phyloP scores from a whole-genome alignment of 2,329 filamentous ascomycete genomes.

The Colletotrichum falcatum region DNA sequence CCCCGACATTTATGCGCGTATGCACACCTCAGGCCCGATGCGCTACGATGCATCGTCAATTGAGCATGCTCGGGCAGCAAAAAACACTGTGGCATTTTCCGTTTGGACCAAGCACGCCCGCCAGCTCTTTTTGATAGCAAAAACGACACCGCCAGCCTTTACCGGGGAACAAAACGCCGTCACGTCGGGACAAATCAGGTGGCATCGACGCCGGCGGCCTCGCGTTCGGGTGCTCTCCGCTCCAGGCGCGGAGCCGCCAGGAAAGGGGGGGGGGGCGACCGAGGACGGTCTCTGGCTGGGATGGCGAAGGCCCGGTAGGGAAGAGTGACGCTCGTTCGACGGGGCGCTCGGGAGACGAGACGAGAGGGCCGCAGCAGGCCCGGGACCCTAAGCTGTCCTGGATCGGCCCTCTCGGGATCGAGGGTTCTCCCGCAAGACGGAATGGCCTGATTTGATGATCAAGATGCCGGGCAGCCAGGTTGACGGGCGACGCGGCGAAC shows the following conservation, averaged over 20 bases:
- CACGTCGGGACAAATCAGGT: background rate
- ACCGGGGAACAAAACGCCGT: background rate
- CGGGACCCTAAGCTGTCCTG: background rate
- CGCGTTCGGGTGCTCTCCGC: background rate
- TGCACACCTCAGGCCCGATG: background rate
- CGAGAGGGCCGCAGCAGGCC: background rate
- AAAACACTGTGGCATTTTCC: background rate
- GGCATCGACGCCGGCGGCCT: background rate
- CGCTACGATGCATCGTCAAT: background rate
- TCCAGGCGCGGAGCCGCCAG: background rate
- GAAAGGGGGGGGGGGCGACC: too few relatives aligned
- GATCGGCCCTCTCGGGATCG: background rate
- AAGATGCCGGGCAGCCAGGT: too few relatives aligned
- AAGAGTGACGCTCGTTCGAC: background rate
- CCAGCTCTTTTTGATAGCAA: too few relatives aligned
- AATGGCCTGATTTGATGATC: background rate
- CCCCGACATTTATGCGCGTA: background rate
- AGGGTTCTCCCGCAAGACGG: too few relatives aligned
- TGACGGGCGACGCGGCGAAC: too few relatives aligned
- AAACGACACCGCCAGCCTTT: background rate
- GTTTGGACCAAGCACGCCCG: background rate
- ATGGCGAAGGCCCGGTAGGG: too few relatives aligned
- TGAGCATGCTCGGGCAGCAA: background rate
- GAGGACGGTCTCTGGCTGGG: too few relatives aligned
- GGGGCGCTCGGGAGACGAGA: background rate